These are phyloP conservation scores for Pythium diclinum DNA, from an alignment of 352 stramenopile genomes.

Conservation along the genomic window DNA sequence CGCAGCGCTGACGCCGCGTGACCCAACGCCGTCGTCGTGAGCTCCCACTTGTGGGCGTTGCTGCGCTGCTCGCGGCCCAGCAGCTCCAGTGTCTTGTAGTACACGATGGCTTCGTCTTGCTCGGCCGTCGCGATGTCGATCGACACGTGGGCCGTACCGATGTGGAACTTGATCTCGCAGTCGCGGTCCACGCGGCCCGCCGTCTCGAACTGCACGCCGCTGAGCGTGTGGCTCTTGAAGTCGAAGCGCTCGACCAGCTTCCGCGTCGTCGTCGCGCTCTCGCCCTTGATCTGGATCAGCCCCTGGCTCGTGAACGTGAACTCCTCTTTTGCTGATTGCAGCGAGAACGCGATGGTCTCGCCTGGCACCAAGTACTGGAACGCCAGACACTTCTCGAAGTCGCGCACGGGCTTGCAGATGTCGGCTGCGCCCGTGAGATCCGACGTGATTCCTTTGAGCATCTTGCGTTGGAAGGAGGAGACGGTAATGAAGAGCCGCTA, in stretches of 20 bases:
- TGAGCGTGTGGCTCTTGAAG: slow-evolving; percentile 21
- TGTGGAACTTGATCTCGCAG: slow-evolving; percentile 29
- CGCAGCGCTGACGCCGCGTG: slow-evolving; percentile 16
- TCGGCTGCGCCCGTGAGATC: slow-evolving; percentile 25
- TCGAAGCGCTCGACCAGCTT: slow-evolving; percentile 26
- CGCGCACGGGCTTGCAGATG: slow-evolving; percentile 24
- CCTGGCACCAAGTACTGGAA: slow-evolving; percentile 16
- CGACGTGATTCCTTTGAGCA: slow-evolving; percentile 23
- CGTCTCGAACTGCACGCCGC: slow-evolving; percentile 22
- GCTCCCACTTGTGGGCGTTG: slow-evolving; percentile 18
- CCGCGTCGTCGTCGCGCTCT: slow-evolving; percentile 27
- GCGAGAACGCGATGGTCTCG: slow-evolving; percentile 23
- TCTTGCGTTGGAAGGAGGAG: neutral
- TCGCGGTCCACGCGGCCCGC: slow-evolving; percentile 25
- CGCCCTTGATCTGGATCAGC: slow-evolving; percentile 15
- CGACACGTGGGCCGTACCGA: slow-evolving; percentile 15
- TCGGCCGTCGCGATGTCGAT: slow-evolving; percentile 26
- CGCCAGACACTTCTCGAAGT: slow-evolving; percentile 23
- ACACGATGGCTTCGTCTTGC: slow-evolving; percentile 3
- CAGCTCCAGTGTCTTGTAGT: slow-evolving; percentile 23
- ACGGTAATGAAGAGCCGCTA: neutral
- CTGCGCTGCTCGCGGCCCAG: slow-evolving; percentile 14
- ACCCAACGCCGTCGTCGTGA: slow-evolving; percentile 5
- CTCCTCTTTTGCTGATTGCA: slow-evolving; percentile 28
- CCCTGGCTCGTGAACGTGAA: slow-evolving; percentile 25